Evolutionary conservation across 305 asterid species (phyloP).

Genomic region (Rubia tinctorum): DNA sequence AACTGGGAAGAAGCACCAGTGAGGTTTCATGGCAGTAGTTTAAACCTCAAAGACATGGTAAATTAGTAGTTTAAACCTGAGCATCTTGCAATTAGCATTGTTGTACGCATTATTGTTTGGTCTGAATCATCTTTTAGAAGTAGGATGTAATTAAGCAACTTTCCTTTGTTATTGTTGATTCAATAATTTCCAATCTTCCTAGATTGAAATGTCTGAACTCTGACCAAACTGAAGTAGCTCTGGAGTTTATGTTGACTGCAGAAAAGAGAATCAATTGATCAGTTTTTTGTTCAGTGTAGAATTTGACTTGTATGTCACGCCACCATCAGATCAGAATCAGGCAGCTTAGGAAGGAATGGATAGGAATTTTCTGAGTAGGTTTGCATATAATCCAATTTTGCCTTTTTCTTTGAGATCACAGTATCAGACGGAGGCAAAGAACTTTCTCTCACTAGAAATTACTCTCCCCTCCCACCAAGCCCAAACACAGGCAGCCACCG

Average conservation of each 20-base stretch:
- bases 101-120: no score
- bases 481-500: no score
- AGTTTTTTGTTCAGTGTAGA: background rate
- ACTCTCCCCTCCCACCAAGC: no score
- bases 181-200: background rate
- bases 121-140: no score
- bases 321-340: slow-evolving; percentile 3
- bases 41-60: background rate
- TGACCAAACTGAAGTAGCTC: background rate
- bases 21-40: slow-evolving; percentile 16
- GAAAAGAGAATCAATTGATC: background rate
- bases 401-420: no score
- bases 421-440: no score
- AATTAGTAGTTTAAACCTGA: background rate
- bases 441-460: no score
- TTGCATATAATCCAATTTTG: background rate
- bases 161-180: background rate
- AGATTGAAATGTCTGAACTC: background rate
- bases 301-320: slow-evolving; percentile 18
- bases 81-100: background rate
- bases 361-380: background rate
- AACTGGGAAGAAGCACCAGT: slow-evolving; percentile 19
- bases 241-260: background rate
- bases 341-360: background rate
- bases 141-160: background rate